phyloP scores from a whole-genome alignment of 805 yeast species.

The Nakazawaea anatomiae region DNA sequence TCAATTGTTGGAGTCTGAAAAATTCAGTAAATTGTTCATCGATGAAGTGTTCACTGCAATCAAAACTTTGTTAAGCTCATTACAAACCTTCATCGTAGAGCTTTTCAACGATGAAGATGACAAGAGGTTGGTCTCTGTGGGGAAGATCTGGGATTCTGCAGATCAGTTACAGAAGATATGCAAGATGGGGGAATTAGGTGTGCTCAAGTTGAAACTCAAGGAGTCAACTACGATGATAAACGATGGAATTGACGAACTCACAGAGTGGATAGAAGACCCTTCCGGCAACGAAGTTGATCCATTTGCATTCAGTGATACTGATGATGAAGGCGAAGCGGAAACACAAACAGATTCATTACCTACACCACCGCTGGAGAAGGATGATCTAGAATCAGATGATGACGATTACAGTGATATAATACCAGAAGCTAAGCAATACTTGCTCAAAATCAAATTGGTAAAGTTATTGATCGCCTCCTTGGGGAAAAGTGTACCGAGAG shows the following conservation, averaged over 20 bases:
- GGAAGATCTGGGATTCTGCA: conserved; percentile 68
- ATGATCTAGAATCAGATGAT: background rate
- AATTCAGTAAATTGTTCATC: conserved; percentile 24
- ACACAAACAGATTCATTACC: conserved; percentile 6
- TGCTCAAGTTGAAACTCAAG: conserved; percentile 41
- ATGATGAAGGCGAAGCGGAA: conserved; percentile 23
- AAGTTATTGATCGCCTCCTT: conserved; percentile 55
- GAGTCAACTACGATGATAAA: conserved; percentile 40
- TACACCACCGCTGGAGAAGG: conserved; percentile 15
- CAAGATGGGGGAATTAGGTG: conserved; percentile 46
- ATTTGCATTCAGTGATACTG: conserved; percentile 36
- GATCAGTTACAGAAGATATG: conserved; percentile 38
- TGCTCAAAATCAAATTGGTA: conserved; percentile 46
- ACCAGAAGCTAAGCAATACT: conserved; percentile 42
- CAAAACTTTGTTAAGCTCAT: conserved; percentile 12
- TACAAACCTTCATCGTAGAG: conserved; percentile 13
- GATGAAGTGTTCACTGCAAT: conserved; percentile 23
- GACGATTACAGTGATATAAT: conserved; percentile 22
- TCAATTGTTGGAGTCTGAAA: conserved; percentile 31
- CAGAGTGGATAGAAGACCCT: conserved; percentile 66
- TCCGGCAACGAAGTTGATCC: conserved; percentile 42
- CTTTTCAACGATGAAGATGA: conserved; percentile 16
- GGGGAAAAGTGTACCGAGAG: conserved; percentile 48
- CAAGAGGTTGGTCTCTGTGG: conserved; percentile 50
- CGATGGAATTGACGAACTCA: conserved; percentile 64